Base-by-base conservation (phyloP, 441 rosid genomes). In the Biscutella auriculata region DNA sequence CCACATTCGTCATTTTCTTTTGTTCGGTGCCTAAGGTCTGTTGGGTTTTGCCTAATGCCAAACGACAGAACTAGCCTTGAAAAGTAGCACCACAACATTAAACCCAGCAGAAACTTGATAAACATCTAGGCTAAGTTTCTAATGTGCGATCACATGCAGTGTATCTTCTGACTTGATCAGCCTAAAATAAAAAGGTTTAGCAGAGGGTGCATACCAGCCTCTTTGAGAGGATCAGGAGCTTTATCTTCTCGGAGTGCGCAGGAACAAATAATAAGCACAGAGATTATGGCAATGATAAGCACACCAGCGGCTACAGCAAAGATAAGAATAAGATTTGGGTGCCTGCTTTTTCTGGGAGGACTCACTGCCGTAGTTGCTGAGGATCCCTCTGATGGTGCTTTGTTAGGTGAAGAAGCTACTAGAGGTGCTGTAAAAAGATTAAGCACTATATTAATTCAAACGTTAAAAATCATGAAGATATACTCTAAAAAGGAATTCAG, bases 241-340 rank as follows among this genome's bases (percentile, higher is more conserved):
- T 86, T 86, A 53, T 79, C 63, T 65, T 75, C 51, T 43, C 63
- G 82, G 52, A 78, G 75, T 67, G 81, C 62, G 60, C 88, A 72
- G 28, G 72, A 79, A 71, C 89, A 88, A 64, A 83, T 77, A 35
- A 80, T 50, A 71, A 92, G 79, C 73, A 82, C 79, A 19, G 68
- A 53, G 60, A 84, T 65, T 60, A 77, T 65, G 62, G 84, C 78
- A 45, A 78, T 53, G 32, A 82, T 59, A 59, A 81, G 65, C 65
- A 88, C 63, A 70, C 88, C 89, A 69, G 67, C 79, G 59, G 84
- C 84, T 67, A 86, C 58, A 53, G 86, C 67, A 64, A 92, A 75
- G 39, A 88, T 73, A 63, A 86, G 76, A 72, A 82, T 49, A 50
- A 77, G 56, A 78, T 79, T 79, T 28, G 89, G 77, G 58, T 73